Conservation (phyloP, 139 green algal species). For the Chlorella sp. region DNA sequence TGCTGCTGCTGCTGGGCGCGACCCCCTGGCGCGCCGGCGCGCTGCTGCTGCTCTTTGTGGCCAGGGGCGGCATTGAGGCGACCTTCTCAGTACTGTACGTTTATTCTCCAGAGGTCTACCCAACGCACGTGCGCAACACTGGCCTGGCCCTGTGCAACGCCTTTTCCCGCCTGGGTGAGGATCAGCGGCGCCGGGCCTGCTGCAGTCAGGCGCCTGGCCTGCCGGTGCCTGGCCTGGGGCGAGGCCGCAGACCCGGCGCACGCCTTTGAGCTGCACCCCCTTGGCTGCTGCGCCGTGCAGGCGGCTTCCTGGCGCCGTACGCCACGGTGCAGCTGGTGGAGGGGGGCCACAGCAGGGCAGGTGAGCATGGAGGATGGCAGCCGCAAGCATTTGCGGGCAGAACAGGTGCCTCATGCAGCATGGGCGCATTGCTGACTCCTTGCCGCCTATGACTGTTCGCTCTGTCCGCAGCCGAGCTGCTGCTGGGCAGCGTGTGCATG, state of each 20-base stretch:
- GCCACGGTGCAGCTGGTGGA: conserved; percentile 66
- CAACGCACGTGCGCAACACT: conserved; percentile 68
- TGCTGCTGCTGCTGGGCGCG: conserved; percentile 9
- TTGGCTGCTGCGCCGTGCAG: too few species aligned
- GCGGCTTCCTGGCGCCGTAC: conserved; percentile 69
- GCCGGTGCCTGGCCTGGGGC: too few species aligned
- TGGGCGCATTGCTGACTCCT: too few species aligned
- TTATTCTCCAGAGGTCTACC: conserved; percentile 81
- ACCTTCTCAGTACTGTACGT: conserved; percentile 75
- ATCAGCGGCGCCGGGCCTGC: too few species aligned
- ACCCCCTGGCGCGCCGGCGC: background rate
- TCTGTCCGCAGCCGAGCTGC: conserved; percentile 22
- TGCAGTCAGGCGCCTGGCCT: too few species aligned
- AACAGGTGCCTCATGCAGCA: too few species aligned
- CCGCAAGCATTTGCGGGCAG: too few species aligned
- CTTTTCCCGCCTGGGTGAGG: conserved; percentile 59
- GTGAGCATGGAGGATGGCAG: too few species aligned
- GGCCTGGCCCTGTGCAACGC: conserved; percentile 73
- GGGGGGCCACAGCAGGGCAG: conserved; percentile 9
- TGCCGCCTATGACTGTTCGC: too few species aligned
- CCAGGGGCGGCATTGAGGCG: conserved; percentile 59
- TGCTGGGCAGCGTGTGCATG: conserved; percentile 41
- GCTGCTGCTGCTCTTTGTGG: conserved; percentile 60
- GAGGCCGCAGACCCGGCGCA: too few species aligned
- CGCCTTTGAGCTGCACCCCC: too few species aligned